Base-by-base conservation (phyloP, 192 early-diverging fungal species). In the Podila clonocystis region DNA sequence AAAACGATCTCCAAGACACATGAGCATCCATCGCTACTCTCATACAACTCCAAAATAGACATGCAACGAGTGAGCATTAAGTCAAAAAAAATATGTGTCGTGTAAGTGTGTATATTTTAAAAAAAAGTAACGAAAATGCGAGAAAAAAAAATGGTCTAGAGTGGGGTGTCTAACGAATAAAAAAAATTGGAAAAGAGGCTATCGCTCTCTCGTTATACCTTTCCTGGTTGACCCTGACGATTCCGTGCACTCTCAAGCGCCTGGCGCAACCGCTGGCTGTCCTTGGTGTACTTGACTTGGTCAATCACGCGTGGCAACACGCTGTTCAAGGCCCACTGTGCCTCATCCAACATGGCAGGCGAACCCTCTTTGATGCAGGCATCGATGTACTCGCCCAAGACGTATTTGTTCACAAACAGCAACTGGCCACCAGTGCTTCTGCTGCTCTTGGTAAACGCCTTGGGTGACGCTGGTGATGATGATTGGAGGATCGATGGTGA, bases 311-410 rank as follows among this genome's bases (percentile, higher is more conserved):
- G 38, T 0, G 77, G 77, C 66, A 73, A 52, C 29, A 80, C 61
- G 50, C 20, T 64, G 28, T 69, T 65, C 52, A 80, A 20, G 1
- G 70, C 77, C 77, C 77, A 80, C 3, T 69, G 57, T 4, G 77
- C 77, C 65, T 80, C 77, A 20, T 66, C 62, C 17, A 80, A 5
- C 71, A 73, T 65, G 33, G 72, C 71, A 1, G 62, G 50, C 5
- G 77, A 69, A 22, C 77, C 77, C 13, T 73, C 77, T 19, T 60
- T 58, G 36, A 73, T 72, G 50, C 77, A 80, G 3, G 65, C 68
- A 29, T 80, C 77, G 48, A 80, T 80, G 38, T 80, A 80, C 59
- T 80, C 77, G 67, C 77, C 77, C 31, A 80, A 22, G n/a, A 73
- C 66, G 19, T 73, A 80, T 62, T 80, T 80, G 71, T 80, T 80